phyloP scores from a whole-genome alignment of 768 basidiomycete genomes.

The Xerocomellus chrysenteron region DNA sequence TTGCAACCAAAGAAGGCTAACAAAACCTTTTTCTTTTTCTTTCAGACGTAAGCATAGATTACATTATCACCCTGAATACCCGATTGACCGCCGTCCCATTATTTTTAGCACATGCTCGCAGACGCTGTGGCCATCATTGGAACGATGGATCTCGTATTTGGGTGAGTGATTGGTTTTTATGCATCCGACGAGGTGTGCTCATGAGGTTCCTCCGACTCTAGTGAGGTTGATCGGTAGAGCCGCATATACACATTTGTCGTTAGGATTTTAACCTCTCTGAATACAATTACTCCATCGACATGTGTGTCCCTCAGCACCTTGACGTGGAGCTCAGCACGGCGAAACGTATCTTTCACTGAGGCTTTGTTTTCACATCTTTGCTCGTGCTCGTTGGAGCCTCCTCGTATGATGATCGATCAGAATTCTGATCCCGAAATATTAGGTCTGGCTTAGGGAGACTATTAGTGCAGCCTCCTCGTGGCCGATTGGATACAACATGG shows the following conservation, averaged over 20 bases:
- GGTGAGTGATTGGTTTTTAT: conserved; percentile 50
- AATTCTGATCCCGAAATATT: no score
- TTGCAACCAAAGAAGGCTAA: background rate
- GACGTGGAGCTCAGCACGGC: no score
- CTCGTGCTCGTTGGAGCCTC: no score
- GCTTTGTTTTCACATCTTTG: no score
- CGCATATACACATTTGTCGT: conserved; percentile 4
- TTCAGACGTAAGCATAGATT: conserved; percentile 37
- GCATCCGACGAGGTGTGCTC: background rate
- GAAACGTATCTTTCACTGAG: no score
- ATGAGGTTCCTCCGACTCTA: background rate
- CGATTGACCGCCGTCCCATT: conserved; percentile 18
- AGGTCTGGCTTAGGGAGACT: no score
- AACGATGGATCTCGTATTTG: conserved; percentile 98
- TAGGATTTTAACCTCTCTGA: background rate
- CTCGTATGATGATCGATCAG: no score
- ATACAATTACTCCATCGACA: conserved; percentile 6
- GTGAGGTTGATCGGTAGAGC: conserved; percentile 35
- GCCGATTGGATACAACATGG: no score
- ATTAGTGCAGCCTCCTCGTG: no score
- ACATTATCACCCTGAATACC: background rate
- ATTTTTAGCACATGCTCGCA: conserved; percentile 80
- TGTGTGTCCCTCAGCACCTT: background rate
- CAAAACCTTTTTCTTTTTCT: conserved; percentile 12
- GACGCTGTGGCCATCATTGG: conserved; percentile 98